Percentiles rank a stretch among this genome's conserved stretches.
phyloP scores from a whole-genome alignment of 2,329 filamentous ascomycete species.

The Colletotrichum paranaense region DNA sequence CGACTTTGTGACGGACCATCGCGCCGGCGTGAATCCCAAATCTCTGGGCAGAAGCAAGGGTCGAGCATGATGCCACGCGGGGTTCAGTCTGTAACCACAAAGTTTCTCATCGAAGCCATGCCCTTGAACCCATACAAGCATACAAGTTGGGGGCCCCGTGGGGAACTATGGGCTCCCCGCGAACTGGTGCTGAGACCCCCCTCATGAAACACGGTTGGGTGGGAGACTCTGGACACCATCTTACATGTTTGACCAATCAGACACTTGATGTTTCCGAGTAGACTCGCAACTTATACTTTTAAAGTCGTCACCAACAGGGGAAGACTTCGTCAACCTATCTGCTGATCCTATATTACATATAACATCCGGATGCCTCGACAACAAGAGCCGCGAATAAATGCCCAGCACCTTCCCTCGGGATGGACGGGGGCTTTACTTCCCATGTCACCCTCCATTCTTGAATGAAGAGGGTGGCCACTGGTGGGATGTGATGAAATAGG shows the following conservation, averaged over 20 bases:
- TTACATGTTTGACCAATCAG: background rate
- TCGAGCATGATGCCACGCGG: conserved; percentile 14
- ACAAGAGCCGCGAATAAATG: background rate
- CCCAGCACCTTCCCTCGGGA: background rate
- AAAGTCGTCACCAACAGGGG: conserved; percentile 7
- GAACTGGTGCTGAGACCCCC: conserved; percentile 13
- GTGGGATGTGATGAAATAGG: background rate
- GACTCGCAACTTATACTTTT: conserved; percentile 16
- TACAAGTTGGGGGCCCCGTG: conserved; percentile 7
- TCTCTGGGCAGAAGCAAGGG: background rate
- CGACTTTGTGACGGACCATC: background rate
- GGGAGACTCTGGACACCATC: background rate
- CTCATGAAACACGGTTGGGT: background rate
- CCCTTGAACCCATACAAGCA: conserved; percentile 16
- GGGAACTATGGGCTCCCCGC: conserved; percentile 6
- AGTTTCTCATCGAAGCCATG: conserved; percentile 6
- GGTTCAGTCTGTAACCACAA: conserved; percentile 3
- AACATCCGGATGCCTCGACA: background rate
- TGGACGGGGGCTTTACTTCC: background rate
- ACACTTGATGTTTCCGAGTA: background rate
- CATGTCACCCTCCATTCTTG: background rate
- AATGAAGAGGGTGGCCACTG: background rate
- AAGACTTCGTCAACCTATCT: background rate
- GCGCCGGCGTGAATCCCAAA: background rate
- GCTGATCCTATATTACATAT: background rate